A percentile compares a stretch with the other conserved stretches of the same genome.
phyloP scores from a whole-genome alignment of 805 yeast genomes.

The Ogataea ganodermae region DNA sequence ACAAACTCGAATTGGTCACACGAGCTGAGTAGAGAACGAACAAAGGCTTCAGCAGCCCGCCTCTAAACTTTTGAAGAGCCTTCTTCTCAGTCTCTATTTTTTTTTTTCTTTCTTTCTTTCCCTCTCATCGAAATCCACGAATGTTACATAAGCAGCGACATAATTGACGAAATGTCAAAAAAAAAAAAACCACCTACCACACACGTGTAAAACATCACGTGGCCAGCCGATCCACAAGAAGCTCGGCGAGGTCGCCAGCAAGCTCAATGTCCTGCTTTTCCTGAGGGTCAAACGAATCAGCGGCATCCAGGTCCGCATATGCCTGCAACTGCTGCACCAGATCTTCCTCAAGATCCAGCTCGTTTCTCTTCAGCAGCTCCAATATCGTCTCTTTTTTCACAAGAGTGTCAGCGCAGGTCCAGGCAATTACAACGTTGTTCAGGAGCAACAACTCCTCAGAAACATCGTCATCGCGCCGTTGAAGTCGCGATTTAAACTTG shows the following conservation, averaged over 20 bases:
- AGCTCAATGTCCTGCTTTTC: background rate
- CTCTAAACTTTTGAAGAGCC: too few relatives aligned
- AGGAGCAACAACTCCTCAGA: conserved; percentile 3
- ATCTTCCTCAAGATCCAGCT: conserved; percentile 4
- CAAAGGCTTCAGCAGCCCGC: too few relatives aligned
- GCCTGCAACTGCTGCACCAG: conserved; percentile 1
- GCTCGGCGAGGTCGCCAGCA: conserved; percentile 2
- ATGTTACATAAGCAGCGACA: too few relatives aligned
- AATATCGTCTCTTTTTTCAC: background rate
- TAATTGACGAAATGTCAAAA: too few relatives aligned
- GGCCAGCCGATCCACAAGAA: background rate
- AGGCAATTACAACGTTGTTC: conserved; percentile 8
- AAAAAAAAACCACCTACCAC: too few relatives aligned
- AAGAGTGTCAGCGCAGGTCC: conserved; percentile 12
- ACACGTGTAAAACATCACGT: background rate
- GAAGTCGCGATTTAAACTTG: conserved; percentile 4
- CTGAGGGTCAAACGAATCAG: background rate
- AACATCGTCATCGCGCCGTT: background rate
- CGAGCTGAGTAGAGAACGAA: too few relatives aligned
- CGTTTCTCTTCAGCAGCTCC: background rate
- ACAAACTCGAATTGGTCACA: too few relatives aligned
- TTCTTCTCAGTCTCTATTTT: too few relatives aligned
- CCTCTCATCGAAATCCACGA: too few relatives aligned
- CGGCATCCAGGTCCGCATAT: background rate
- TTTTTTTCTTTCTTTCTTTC: too few relatives aligned